Evolutionary conservation across 176 grass and related monocot species (phyloP).

Genomic region (Phragmites australis): DNA sequence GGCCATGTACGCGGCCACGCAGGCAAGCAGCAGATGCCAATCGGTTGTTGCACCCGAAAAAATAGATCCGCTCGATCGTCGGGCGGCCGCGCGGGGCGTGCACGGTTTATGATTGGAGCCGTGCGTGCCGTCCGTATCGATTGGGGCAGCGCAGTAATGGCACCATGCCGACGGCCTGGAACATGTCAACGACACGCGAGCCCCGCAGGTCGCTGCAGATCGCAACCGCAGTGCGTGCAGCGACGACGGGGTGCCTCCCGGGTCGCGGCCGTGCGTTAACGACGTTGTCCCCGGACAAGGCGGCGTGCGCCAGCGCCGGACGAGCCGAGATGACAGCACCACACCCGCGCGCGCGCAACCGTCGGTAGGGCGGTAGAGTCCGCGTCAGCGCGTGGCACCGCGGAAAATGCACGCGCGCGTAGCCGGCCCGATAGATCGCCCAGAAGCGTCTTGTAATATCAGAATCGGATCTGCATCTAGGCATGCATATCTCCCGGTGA

Average conservation of each 20-base stretch:
- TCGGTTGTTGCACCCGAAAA: not conserved
- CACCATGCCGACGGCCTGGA: conserved; percentile 32
- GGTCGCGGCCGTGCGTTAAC: not conserved
- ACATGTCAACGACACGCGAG: conserved; percentile 40
- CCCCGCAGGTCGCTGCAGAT: not conserved
- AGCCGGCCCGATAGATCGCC: not conserved
- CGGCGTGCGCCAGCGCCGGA: conserved; percentile 15
- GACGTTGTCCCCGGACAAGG: conserved; percentile 22
- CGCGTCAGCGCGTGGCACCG: not conserved
- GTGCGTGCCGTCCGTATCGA: not conserved
- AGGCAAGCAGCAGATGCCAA: not conserved
- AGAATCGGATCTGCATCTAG: not conserved
- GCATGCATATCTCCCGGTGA: too few relatives aligned
- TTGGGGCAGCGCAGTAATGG: conserved; percentile 31
- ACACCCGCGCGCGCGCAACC: not conserved
- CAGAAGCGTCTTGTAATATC: not conserved
- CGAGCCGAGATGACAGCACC: not conserved
- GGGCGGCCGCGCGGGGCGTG: not conserved
- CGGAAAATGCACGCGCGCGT: not conserved
- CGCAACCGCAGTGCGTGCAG: not conserved
- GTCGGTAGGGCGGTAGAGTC: conserved; percentile 10
- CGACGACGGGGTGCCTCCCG: not conserved
- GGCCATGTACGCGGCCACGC: not conserved
- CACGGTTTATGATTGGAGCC: not conserved
- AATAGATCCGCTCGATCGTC: not conserved